These are phyloP conservation scores for Mallotus repandus DNA, from an alignment of 441 rosid species.

Conservation along the genomic window DNA sequence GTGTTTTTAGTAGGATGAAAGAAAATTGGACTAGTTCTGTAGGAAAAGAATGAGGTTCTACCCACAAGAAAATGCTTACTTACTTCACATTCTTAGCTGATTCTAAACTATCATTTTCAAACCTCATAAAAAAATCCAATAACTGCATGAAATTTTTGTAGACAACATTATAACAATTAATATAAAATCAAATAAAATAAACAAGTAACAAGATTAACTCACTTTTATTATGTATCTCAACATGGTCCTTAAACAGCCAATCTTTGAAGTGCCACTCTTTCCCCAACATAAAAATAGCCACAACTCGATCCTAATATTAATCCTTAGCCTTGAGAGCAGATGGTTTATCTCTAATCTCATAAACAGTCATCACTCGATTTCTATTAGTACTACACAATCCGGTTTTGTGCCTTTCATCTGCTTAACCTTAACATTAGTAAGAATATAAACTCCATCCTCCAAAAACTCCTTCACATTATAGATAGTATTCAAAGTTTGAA, in stretches of 20 bases:
- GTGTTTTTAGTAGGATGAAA: constrained; percentile 16
- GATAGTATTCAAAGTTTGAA: constrained; percentile 81
- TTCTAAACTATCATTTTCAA: constrained; percentile 93
- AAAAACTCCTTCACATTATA: constrained; percentile 91
- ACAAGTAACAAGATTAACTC: constrained; percentile 28
- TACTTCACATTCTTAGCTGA: constrained; percentile 84
- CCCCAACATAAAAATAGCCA: constrained; percentile 86
- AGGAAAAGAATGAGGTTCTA: constrained; percentile 10
- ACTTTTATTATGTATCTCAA: constrained; percentile 91
- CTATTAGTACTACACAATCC: constrained; percentile 89
- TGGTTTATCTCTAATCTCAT: constrained; percentile 93
- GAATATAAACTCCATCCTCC: constrained; percentile 83
- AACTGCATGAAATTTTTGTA: constrained; percentile 45
- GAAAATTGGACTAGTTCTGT: constrained; percentile 24
- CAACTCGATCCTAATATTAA: constrained; percentile 94
- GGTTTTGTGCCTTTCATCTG: constrained; percentile 84
- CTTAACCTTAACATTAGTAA: constrained; percentile 84
- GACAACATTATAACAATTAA: background rate
- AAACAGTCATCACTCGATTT: constrained; percentile 82
- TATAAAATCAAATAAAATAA: background rate
- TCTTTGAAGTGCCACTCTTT: constrained; percentile 99
- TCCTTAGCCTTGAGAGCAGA: constrained; percentile 78
- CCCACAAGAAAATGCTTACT: constrained; percentile 11
- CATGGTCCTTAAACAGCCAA: constrained; percentile 96
- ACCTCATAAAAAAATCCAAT: constrained; percentile 85